Conservation (phyloP, 2,329 filamentous ascomycete genomes). For the Curvularia spicifera region DNA sequence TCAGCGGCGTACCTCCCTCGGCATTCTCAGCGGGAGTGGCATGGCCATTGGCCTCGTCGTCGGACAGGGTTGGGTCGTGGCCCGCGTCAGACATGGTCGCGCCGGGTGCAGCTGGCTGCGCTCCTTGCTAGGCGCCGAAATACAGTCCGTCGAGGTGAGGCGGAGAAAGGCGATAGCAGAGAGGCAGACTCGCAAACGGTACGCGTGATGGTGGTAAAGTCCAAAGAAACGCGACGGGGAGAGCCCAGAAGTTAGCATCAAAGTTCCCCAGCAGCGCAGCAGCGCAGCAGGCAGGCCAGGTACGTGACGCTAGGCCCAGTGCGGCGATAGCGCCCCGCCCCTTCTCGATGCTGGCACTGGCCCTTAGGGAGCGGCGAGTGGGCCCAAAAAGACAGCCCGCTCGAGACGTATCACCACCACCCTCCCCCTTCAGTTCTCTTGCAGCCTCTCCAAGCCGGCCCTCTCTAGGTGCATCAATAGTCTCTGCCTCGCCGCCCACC, state of each 20-base stretch:
- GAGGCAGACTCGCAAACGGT: neutral
- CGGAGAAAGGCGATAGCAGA: neutral
- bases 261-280: constrained; percentile 29
- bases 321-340: constrained; percentile 34
- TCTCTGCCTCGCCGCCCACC: constrained; percentile 15
- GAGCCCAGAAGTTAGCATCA: constrained; percentile 12
- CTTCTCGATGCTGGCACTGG: constrained; percentile 33
- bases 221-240: constrained; percentile 9
- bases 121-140: neutral
- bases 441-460: constrained; percentile 31
- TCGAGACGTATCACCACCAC: constrained; percentile 44
- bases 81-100: constrained; percentile 49
- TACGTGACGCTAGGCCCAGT: constrained; percentile 28
- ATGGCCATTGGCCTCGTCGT: constrained; percentile 45
- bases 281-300: constrained; percentile 18
- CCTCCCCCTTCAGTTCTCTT: constrained; percentile 29
- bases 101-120: constrained; percentile 4
- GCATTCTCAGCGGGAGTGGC: constrained; percentile 42
- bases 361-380: constrained; percentile 20
- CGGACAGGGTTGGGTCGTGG: constrained; percentile 44
- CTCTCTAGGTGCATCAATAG: constrained; percentile 19
- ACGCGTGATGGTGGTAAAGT: constrained; percentile 11
- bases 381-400: constrained; percentile 37
- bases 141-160: neutral
- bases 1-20: constrained; percentile 36